Evolutionary conservation across 352 stramenopile species (phyloP).

Genomic region (Globisporangium apiculatum): DNA sequence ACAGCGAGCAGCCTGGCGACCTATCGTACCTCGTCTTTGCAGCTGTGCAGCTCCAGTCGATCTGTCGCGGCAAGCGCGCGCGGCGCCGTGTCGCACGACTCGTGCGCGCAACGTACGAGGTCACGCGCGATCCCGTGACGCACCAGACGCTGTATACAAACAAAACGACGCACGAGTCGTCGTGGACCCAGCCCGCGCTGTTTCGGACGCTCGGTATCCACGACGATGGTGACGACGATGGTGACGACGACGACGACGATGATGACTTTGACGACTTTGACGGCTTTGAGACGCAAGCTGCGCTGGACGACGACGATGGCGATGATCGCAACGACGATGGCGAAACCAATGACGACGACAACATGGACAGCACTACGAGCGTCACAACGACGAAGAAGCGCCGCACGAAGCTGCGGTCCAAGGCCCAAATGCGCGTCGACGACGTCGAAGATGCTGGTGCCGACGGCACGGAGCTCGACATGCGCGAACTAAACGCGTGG

Average conservation of each 20-base stretch:
- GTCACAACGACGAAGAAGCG: not conserved
- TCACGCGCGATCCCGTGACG: slow-evolving; percentile 25
- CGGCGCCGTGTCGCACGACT: slow-evolving; percentile 24
- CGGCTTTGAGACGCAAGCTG: not conserved
- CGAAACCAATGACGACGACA: slow-evolving; percentile 13
- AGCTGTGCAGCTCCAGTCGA: slow-evolving; percentile 38
- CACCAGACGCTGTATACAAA: slow-evolving; percentile 45
- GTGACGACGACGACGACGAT: slow-evolving; percentile 6
- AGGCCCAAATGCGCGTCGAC: slow-evolving; percentile 50
- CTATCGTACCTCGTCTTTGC: slow-evolving; percentile 40
- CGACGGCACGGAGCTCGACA: slow-evolving; percentile 22
- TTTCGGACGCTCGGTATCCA: slow-evolving; percentile 25
- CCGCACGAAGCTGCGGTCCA: slow-evolving; percentile 42
- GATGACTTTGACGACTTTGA: slow-evolving; percentile 11
- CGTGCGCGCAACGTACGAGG: slow-evolving; percentile 28
- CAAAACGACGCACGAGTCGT: slow-evolving; percentile 24
- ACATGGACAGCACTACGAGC: not conserved
- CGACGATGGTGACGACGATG: slow-evolving; percentile 13
- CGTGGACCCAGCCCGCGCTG: slow-evolving; percentile 30
- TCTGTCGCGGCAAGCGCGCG: slow-evolving; percentile 27
- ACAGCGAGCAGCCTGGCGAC: slow-evolving; percentile 18
- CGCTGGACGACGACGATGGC: slow-evolving; percentile 11
- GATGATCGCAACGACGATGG: not conserved
- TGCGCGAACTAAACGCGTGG: slow-evolving; percentile 44
- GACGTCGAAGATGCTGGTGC: slow-evolving; percentile 30